Evolutionary conservation across 345 rosid genomes (phyloP).

Genomic region (Carallia pectinifolia): DNA sequence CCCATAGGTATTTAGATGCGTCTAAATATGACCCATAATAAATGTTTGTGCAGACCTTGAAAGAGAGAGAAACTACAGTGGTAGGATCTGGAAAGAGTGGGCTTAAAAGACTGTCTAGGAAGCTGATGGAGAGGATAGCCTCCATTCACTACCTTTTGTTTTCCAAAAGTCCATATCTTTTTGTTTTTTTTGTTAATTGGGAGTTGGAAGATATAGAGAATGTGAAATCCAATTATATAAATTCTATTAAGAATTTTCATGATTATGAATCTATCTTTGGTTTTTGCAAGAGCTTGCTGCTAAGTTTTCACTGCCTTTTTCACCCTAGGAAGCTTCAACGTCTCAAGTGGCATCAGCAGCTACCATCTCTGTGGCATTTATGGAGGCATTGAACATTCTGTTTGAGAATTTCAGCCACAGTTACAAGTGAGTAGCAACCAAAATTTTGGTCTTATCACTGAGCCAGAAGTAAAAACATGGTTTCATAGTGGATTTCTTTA

Average conservation of each 20-base stretch:
- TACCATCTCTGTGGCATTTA: conserved; percentile 89
- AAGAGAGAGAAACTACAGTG: background rate
- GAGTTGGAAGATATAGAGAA: no score
- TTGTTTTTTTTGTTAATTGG: no score
- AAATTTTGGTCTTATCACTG: conserved; percentile 10
- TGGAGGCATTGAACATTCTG: conserved; percentile 86
- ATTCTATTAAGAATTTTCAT: no score
- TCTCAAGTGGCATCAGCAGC: conserved; percentile 96
- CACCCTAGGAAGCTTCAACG: conserved; percentile 82
- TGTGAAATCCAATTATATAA: no score
- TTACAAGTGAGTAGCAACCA: conserved; percentile 61
- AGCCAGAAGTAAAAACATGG: conserved; percentile 10
- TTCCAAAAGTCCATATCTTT: no score
- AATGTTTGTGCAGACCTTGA: background rate
- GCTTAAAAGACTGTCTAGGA: no score
- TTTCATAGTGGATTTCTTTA: background rate
- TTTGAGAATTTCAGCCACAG: conserved; percentile 81
- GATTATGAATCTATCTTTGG: background rate
- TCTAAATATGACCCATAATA: background rate
- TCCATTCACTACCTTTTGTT: no score
- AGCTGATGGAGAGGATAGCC: no score
- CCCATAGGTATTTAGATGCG: no score
- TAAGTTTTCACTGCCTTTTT: conserved; percentile 15
- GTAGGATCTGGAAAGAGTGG: background rate
- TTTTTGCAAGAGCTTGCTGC: background rate